These are phyloP conservation scores for Cercophora newfieldiana DNA, from an alignment of 495 filamentous ascomycete species.

Conservation along the genomic window DNA sequence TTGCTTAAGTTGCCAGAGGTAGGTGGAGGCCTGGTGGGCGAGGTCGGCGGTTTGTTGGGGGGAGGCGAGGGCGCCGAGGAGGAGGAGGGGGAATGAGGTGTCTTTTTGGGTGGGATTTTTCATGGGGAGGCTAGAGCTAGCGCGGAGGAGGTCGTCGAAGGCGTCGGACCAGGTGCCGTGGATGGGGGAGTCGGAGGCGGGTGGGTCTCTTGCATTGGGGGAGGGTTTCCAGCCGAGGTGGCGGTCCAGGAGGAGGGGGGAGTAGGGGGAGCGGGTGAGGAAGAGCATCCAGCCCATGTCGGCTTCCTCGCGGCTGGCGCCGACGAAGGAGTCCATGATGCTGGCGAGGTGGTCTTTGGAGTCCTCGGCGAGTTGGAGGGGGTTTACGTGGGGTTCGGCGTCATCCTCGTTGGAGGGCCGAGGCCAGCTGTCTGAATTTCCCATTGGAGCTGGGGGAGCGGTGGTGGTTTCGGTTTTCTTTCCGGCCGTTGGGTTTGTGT, in stretches of 20 bases:
- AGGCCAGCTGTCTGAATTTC: background rate
- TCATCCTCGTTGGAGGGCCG: background rate
- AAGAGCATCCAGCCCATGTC: constrained; percentile 23
- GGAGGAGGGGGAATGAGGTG: too few relatives aligned
- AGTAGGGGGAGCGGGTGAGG: constrained; percentile 33
- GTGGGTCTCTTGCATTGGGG: constrained; percentile 28
- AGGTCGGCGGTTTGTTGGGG: constrained; percentile 8
- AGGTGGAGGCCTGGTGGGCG: background rate
- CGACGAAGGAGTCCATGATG: constrained; percentile 14
- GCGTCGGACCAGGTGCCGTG: constrained; percentile 42
- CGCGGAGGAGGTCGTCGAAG: constrained; percentile 44
- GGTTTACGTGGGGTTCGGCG: background rate
- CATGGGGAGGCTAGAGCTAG: constrained; percentile 28
- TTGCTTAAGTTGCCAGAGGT: background rate
- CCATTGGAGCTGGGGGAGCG: background rate
- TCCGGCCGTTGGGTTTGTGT: background rate
- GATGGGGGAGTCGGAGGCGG: constrained; percentile 11
- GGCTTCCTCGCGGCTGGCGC: constrained; percentile 14
- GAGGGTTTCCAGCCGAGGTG: constrained; percentile 29
- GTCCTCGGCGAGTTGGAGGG: background rate
- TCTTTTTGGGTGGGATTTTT: constrained; percentile 1
- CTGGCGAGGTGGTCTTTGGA: constrained; percentile 11
- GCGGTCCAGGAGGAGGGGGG: constrained; percentile 32
- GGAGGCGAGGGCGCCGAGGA: background rate
- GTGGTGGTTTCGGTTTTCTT: background rate